Conservation (phyloP, 1,284 basidiomycete genomes). For the Sporisorium scitamineum region DNA sequence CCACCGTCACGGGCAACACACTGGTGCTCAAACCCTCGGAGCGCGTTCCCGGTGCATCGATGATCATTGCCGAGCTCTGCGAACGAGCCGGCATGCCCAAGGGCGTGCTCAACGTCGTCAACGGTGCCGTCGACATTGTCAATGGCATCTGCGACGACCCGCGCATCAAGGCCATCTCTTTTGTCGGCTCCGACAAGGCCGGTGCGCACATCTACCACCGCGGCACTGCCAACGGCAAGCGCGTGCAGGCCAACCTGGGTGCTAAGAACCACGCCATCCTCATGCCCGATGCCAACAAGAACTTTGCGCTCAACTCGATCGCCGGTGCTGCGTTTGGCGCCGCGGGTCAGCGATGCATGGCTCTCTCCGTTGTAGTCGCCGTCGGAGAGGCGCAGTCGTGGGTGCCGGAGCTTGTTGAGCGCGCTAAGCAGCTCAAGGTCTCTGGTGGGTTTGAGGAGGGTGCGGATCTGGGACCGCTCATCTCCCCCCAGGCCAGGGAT, state of each 20-base stretch:
- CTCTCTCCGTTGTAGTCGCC: conserved; percentile 75
- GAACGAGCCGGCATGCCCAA: conserved; percentile 77
- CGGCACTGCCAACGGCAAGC: conserved; percentile 86
- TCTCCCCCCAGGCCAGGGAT: conserved; percentile 86
- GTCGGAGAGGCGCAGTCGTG: conserved; percentile 86
- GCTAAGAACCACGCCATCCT: conserved; percentile 84
- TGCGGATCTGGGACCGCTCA: conserved; percentile 93
- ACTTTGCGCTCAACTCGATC: conserved; percentile 90
- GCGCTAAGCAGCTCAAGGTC: conserved; percentile 84
- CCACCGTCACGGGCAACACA: conserved; percentile 91
- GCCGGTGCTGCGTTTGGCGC: conserved; percentile 96
- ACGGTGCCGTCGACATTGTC: conserved; percentile 88
- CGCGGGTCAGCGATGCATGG: conserved; percentile 89
- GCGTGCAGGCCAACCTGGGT: conserved; percentile 94
- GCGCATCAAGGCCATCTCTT: conserved; percentile 91
- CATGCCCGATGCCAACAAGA: conserved; percentile 97
- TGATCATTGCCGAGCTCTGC: conserved; percentile 96
- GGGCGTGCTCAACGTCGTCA: conserved; percentile 74
- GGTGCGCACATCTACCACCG: conserved; percentile 89
- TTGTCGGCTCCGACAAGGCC: conserved; percentile 95
- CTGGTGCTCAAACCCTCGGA: conserved; percentile 95
- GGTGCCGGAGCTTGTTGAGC: conserved; percentile 87
- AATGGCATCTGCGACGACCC: conserved; percentile 95
- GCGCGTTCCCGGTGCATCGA: conserved; percentile 93
- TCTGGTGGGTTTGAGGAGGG: conserved; percentile 89